Evolutionary conservation across 352 stramenopile species (phyloP), one percentile per base, ranked within the genome.

Genomic region (Globisporangium irregulare): DNA sequence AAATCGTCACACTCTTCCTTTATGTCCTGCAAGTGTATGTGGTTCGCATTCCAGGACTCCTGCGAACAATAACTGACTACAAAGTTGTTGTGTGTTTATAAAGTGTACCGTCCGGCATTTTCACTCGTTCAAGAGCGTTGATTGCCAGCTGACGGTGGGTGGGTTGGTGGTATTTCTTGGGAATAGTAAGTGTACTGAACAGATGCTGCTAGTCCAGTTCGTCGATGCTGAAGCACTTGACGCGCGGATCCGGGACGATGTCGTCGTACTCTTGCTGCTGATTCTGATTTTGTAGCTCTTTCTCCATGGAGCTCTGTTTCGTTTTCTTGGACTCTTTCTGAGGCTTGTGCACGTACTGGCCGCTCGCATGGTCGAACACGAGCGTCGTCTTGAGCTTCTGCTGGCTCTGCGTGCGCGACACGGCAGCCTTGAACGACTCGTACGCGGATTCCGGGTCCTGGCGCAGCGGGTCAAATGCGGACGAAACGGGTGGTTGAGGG

Each of bases 141-240:
- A 32, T 5, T 46, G 38, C 38, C 34, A 18, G 38, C 38, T 9
- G 27, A 12, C 27, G 54, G 54, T 59, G 20, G 54, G 24, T 57
- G 50, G 50, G 34, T 10, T 48, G 36, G 10, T 18, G 14, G 5
- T n/a, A 15, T 20, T 48, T 15, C 20, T 50, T 50, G 41, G 41
- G 41, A n/a, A 50, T 43, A 43, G 9, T 15, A 43, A 43, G 36
- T 43, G 9, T 59, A 36, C 15, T n/a, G 25, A 18, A 59, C 8
- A 7, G 15, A 10, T 46, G 8, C 25, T 36, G 22, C 73, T 67
- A 89, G 55, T 89, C 81, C 34, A 89, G 69, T 56, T 89, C 81
- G 50, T 89, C 81, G 38, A 87, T 78, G 64, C 70, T 84, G 69
- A 87, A 87, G 72, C 75, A 80, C 65, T 85, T 68, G 34, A 55